A percentile compares a stretch with the other conserved stretches of the same genome.
Evolutionary conservation across 1,284 basidiomycete species (phyloP).

Genomic region (Rhodotorula sp.): DNA sequence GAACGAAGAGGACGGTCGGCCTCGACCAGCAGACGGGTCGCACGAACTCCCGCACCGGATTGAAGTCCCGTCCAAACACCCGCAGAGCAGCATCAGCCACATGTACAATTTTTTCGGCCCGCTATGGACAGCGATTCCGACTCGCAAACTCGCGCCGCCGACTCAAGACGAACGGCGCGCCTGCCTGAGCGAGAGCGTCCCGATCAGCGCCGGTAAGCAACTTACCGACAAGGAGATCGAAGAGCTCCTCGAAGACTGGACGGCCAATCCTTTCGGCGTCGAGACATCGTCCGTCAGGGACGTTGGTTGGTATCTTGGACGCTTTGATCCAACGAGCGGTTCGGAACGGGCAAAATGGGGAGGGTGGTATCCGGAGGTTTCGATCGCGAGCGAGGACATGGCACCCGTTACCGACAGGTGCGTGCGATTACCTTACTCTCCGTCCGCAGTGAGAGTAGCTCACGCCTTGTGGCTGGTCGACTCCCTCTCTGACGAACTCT

Average conservation of each 20-base stretch:
- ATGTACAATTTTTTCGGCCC: constrained; percentile 9
- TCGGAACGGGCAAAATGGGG: constrained; percentile 3
- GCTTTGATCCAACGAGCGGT: constrained; percentile 53
- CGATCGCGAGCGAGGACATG: neutral
- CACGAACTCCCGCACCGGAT: neutral
- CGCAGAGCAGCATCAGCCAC: neutral
- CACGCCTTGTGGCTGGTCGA: no score
- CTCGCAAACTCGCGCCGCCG: neutral
- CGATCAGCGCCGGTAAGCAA: neutral
- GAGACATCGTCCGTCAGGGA: constrained; percentile 69
- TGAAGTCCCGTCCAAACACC: neutral
- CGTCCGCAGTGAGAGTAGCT: no score
- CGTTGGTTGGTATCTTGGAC: constrained; percentile 70
- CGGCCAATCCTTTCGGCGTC: constrained; percentile 52
- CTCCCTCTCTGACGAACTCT: neutral
- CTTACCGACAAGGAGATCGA: constrained; percentile 3
- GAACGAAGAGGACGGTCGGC: no score
- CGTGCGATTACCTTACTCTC: neutral
- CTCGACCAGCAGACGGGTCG: neutral
- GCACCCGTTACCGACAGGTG: neutral
- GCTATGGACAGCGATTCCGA: neutral
- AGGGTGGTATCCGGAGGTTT: constrained; percentile 5
- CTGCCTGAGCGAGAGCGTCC: neutral
- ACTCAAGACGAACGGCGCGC: neutral
- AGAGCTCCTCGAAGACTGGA: constrained; percentile 4